phyloP scores from a whole-genome alignment of 2,329 filamentous ascomycete genomes.

The Alternaria burnsii region DNA sequence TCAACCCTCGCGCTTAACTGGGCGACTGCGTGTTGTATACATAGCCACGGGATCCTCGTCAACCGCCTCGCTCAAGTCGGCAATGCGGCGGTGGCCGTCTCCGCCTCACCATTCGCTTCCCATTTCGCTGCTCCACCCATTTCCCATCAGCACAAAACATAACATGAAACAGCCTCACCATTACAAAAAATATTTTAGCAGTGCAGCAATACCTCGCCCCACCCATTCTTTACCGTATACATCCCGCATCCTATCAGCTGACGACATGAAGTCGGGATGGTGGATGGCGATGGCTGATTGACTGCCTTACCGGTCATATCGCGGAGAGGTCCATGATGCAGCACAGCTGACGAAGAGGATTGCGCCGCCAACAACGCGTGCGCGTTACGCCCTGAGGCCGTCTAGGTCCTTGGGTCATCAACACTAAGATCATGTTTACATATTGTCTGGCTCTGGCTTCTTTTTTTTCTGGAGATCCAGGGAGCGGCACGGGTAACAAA shows the following conservation, averaged over 20 bases:
- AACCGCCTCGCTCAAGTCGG: conserved; percentile 17
- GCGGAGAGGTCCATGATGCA: conserved; percentile 1
- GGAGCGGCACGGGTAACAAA: conserved; percentile 13
- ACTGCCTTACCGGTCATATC: not conserved
- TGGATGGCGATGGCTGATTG: not conserved
- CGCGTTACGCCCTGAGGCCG: conserved; percentile 15
- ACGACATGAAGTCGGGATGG: not conserved
- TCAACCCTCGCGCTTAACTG: conserved; percentile 7
- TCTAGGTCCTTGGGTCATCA: not conserved
- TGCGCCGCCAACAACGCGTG: conserved; percentile 22
- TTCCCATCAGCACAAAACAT: conserved; percentile 18
- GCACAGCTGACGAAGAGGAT: conserved; percentile 2
- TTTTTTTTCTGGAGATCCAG: conserved; percentile 7
- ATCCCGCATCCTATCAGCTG: conserved; percentile 17
- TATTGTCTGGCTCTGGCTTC: not conserved
- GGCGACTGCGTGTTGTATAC: conserved; percentile 18
- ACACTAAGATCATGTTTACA: not conserved
- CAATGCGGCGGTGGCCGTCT: not conserved
- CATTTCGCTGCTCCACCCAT: not conserved
- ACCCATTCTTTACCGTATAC: conserved; percentile 3
- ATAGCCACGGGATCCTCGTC: conserved; percentile 27
- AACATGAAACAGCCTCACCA: conserved; percentile 23
- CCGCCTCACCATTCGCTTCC: conserved; percentile 12
- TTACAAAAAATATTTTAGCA: not conserved
- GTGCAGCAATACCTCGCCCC: conserved; percentile 1